Evolutionary conservation across 805 yeast species (phyloP), one percentile per base, ranked within the genome.

Genomic region (Cyberlindnera veronae): DNA sequence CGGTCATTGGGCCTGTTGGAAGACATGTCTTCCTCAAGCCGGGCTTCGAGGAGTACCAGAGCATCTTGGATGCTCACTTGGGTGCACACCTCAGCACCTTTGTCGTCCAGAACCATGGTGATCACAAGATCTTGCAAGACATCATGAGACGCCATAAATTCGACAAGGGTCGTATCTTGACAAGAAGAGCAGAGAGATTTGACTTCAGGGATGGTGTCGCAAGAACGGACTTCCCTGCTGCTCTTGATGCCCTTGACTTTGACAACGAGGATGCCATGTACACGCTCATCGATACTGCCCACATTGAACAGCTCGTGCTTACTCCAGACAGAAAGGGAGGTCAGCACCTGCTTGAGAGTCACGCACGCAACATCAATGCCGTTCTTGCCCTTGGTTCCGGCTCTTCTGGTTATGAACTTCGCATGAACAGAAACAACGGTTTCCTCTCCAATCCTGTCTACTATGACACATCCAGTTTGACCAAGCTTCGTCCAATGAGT

Each of bases 1-100:
- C 54, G 26, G 95, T 95, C 0, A 60, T 82, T 14, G 98, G 98
- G 0, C 99, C 99, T 0, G 47, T 91, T 2, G 96, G 96, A 1
- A 49, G 68, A 4, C 63, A 64, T 44, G 67, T 88, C 3, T 67
- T 74, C 5, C 65, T 91, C 12, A 83, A 77, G 52, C 57, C 63
- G 2, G 79, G 72, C 8, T 76, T 62, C 50, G 62, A 68, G 16
- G 57, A 65, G 21, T 90, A 88, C 88, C 62, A 71, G 5, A 72
- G 72, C 18, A 60, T 83, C 5, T 55, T 90, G 6, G 95, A 86
- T 51, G 60, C 76, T 0, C 55, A 68, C 1, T 57, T 88, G 22
- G 69, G 69, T 2, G 61, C 64, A 9, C 60, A 76, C 0, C 58
- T 85, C 8, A 77, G 71, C 29, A 68, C 87, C 0, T 88, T 87